Base-by-base conservation (phyloP, 176 grass and related monocot genomes). In the Avena sativa region DNA sequence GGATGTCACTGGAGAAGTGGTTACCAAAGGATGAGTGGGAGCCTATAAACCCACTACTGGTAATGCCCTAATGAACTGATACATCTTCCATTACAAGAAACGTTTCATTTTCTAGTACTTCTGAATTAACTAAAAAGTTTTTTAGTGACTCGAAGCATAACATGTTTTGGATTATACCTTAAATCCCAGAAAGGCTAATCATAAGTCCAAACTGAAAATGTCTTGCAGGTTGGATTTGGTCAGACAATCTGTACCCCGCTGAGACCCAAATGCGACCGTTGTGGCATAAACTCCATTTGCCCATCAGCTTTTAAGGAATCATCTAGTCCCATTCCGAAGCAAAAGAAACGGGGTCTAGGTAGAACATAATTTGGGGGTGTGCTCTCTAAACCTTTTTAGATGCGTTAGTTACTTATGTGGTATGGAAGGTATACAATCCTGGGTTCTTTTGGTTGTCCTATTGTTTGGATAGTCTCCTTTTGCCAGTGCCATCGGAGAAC, bases 21-120 rank as follows among this genome's bases (percentile, higher is more conserved):
- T 66, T 98, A 81, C 96, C 93, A 3, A 98, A 94, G 88, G 90
- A 98, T 92, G 94, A 95, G 78, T 98, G 96, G 96, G 89, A 86
- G 34, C 96, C 90, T 11, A 98, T 98, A 68, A 98, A 98, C 30
- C 96, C 93, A 3, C 83, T 96, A 61, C 83, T 98, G 96, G 96
- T 98, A 94, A 96, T 53, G 60, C 47, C 82, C 13, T 15, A 21
- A 49, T 49, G 68, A 80, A 5, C 19, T 25, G 25, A 49, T 83
- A 43, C n/a, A 62, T n/a, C 26, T 15, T 65, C 75, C 57, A 0
- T 40, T 25, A 82, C 16, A n/a, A 49, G 49, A 14, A 32, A 9
- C 70, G 6, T 28, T 73, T 47, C 3, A 34, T 34, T 74, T 87
- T 87, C 65, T 20, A 34, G 32, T 32, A 12, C 20, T 34, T 10